Evolutionary conservation across 2,329 filamentous ascomycete genomes (phyloP).

Genomic region (Hypoxylon sp.): DNA sequence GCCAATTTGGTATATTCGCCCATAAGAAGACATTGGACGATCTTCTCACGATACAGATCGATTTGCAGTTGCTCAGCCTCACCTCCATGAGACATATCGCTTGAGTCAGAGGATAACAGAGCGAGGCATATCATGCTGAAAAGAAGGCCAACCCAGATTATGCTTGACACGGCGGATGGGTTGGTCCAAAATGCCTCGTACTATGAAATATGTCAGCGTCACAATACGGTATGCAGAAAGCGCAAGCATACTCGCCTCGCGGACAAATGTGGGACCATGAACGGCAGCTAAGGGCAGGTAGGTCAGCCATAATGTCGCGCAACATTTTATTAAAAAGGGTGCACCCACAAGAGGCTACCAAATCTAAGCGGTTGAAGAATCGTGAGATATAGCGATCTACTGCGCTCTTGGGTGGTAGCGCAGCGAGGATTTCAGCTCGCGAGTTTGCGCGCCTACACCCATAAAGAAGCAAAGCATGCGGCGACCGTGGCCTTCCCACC

Average conservation of each 20-base stretch:
- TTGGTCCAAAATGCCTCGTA: constrained; percentile 22
- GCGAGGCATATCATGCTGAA: constrained; percentile 25
- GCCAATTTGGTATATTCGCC: constrained; percentile 19
- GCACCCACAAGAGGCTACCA: constrained; percentile 17
- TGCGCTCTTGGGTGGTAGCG: constrained; percentile 11
- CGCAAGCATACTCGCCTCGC: constrained; percentile 16
- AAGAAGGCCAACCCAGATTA: constrained; percentile 20
- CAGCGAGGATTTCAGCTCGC: constrained; percentile 14
- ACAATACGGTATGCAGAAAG: neutral
- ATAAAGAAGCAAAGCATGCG: constrained; percentile 16
- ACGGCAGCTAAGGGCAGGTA: constrained; percentile 1
- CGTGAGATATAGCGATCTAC: constrained; percentile 22
- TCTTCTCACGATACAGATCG: constrained; percentile 19
- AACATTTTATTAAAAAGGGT: neutral
- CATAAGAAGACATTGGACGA: constrained; percentile 19
- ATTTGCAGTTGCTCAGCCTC: constrained; percentile 17
- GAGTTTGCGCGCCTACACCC: constrained; percentile 8
- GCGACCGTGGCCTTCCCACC: constrained; percentile 12
- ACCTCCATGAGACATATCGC: constrained; percentile 1
- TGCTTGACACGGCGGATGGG: constrained; percentile 4
- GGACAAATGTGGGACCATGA: constrained; percentile 18
- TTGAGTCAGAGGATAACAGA: constrained; percentile 7
- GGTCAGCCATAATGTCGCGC: neutral
- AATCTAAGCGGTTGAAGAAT: constrained; percentile 16
- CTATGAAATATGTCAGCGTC: constrained; percentile 7